These are phyloP conservation scores for Debaryomycetaceae sp. DNA, from an alignment of 1,139 yeast genomes.

Conservation along the genomic window DNA sequence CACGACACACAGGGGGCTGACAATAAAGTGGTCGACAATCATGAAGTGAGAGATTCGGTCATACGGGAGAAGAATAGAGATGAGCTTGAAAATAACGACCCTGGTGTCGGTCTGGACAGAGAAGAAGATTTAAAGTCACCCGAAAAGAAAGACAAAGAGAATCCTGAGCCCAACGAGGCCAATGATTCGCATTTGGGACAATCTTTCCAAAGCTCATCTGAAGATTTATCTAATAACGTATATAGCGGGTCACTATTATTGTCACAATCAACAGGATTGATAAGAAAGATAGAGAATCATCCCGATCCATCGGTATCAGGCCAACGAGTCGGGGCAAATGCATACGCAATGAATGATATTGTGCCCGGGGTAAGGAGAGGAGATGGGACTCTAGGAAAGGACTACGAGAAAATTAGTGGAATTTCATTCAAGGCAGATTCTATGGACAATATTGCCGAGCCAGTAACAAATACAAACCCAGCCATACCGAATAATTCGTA, in stretches of 20 bases:
- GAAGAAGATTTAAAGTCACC: neutral
- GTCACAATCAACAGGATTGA: slow-evolving; percentile 46
- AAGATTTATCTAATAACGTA: slow-evolving; percentile 28
- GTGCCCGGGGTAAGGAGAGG: neutral
- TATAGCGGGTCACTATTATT: slow-evolving; percentile 44
- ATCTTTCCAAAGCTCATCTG: slow-evolving; percentile 22
- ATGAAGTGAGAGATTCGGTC: neutral
- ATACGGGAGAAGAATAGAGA: neutral
- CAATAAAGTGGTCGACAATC: neutral
- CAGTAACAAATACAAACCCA: slow-evolving; percentile 32
- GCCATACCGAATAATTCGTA: slow-evolving; percentile 36
- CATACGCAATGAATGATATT: neutral
- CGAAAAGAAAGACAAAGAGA: neutral
- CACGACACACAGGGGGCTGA: neutral
- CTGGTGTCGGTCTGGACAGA: neutral
- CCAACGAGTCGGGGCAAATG: neutral
- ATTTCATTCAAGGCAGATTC: slow-evolving; percentile 39
- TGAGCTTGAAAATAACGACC: neutral
- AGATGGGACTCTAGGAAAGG: slow-evolving; percentile 2
- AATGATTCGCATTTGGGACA: neutral
- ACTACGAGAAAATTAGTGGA: slow-evolving; percentile 13
- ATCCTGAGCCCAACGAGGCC: neutral
- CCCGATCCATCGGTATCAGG: neutral
- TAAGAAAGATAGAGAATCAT: slow-evolving; percentile 28
- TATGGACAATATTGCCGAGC: slow-evolving; percentile 29